phyloP scores from a whole-genome alignment of 1,284 basidiomycete genomes.

The Puccinia coronata region DNA sequence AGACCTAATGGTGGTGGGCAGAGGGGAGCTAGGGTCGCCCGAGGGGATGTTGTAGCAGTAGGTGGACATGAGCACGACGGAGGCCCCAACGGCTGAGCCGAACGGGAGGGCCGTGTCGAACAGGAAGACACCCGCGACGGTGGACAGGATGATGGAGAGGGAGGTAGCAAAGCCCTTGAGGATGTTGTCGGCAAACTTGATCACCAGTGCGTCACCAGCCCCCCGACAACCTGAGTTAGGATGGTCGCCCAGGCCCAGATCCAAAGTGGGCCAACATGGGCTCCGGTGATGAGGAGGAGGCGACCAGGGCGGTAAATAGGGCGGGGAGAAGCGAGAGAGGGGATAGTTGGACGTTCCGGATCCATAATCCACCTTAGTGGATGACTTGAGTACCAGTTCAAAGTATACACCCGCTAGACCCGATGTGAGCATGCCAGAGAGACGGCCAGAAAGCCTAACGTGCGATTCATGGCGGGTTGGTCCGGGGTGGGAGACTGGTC shows the following conservation, averaged over 20 bases:
- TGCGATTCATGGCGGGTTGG: conserved; percentile 37
- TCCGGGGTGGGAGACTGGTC: background rate
- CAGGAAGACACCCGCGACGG: conserved; percentile 80
- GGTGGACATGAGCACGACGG: conserved; percentile 79
- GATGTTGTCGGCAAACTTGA: conserved; percentile 63
- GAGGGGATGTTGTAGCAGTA: conserved; percentile 78
- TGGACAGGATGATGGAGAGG: conserved; percentile 87
- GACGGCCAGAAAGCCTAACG: conserved; percentile 77
- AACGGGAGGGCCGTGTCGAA: conserved; percentile 84
- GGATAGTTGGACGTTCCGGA: conserved; percentile 93
- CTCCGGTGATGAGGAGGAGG: conserved; percentile 58
- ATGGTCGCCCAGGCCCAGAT: conserved; percentile 89
- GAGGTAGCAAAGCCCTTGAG: conserved; percentile 78
- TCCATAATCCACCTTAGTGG: conserved; percentile 74
- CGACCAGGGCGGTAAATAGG: conserved; percentile 72
- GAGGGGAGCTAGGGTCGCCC: background rate
- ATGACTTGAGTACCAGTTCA: conserved; percentile 72
- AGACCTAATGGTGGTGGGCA: background rate
- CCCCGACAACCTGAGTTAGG: conserved; percentile 83
- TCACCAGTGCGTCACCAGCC: conserved; percentile 78
- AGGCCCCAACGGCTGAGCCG: conserved; percentile 77
- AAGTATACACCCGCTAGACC: conserved; percentile 98
- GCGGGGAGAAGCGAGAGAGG: conserved; percentile 91
- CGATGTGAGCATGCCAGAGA: conserved; percentile 85
- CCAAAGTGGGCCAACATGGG: conserved; percentile 76